phyloP scores from a whole-genome alignment of 1,284 basidiomycete species.

The Sporisorium reilianum region DNA sequence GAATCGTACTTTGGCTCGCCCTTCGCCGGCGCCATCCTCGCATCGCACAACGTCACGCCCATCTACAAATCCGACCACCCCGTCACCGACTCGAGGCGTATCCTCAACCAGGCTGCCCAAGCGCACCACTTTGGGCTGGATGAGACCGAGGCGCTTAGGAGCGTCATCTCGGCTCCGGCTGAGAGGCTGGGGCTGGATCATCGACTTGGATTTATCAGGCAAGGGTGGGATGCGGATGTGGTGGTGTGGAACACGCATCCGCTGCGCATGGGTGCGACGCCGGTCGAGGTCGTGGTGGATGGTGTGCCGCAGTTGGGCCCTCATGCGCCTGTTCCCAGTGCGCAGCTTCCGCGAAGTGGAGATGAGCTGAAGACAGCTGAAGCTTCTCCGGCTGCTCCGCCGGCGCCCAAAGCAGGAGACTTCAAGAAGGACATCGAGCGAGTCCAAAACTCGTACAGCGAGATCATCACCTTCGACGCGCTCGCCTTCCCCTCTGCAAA shows the following conservation, averaged over 20 bases:
- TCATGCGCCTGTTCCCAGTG: constrained; percentile 26
- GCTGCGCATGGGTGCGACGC: constrained; percentile 74
- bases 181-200: constrained; percentile 82
- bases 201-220: constrained; percentile 80
- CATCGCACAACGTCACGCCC: constrained; percentile 77
- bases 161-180: constrained; percentile 84
- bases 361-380: not conserved
- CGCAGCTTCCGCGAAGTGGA: constrained; percentile 8
- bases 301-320: constrained; percentile 71
- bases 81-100: constrained; percentile 80
- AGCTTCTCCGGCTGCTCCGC: constrained; percentile 17
- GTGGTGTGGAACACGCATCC: constrained; percentile 91
- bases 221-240: constrained; percentile 77
- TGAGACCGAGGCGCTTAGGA: constrained; percentile 75
- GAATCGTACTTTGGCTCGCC: constrained; percentile 87
- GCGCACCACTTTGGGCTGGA: constrained; percentile 78
- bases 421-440: constrained; percentile 46
- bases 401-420: constrained; percentile 38
- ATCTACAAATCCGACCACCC: constrained; percentile 80
- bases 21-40: constrained; percentile 82
- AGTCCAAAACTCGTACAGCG: constrained; percentile 37
- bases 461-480: constrained; percentile 47
- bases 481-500: constrained; percentile 53
- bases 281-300: constrained; percentile 76
- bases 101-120: constrained; percentile 87